Evolutionary conservation across 73 alveolate genomes (phyloP), one percentile per base, ranked within the genome.

Genomic region (Paramecium octaurelia): DNA sequence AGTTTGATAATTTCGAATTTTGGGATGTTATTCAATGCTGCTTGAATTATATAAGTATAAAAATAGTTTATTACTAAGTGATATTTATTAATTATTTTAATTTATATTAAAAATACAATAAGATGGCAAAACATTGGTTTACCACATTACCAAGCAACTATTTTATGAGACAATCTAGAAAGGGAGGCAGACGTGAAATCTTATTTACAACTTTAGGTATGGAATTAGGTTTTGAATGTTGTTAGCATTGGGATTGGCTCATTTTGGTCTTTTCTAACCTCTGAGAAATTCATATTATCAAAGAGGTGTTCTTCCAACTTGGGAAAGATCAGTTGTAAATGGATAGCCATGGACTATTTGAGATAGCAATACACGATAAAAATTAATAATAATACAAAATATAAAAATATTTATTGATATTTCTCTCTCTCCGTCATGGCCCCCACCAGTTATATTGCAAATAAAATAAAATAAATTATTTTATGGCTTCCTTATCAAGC

Each of bases 331-430:
- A 16, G 46, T 43, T 21, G 59, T 73, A 73, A 73, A 73, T 73
- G 87, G 87, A 73, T 23, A 73, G 46, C 42, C 87, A 73, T 73
- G 87, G 87, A 73, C 87, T 73, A 23, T 73, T 40, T 73, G 87
- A 73, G 46, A 38, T 38, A 38, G 42, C 48, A 64, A 31, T 31
- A 64, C 31, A 54, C 69, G 69, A 54, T 54, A 54, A 54, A 54
- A 54, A 54, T 54, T 54, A 54, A 54, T 54, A 54, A 54, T 54
- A 54, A 54, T 54, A 54, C 69, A 54, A 54, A 54, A 54, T 54
- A 54, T 54, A 54, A 54, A 54, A 18, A 54, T 54, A 54, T 54
- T 54, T 54, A 54, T 54, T 54, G 69, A 54, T 54, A 48, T 54
- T 54, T 54, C 34, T 54, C 31, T 54, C 35, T 54, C 31, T 54